Base-by-base conservation (phyloP, 2,329 filamentous ascomycete genomes). In the Fonsecaea erecta region DNA sequence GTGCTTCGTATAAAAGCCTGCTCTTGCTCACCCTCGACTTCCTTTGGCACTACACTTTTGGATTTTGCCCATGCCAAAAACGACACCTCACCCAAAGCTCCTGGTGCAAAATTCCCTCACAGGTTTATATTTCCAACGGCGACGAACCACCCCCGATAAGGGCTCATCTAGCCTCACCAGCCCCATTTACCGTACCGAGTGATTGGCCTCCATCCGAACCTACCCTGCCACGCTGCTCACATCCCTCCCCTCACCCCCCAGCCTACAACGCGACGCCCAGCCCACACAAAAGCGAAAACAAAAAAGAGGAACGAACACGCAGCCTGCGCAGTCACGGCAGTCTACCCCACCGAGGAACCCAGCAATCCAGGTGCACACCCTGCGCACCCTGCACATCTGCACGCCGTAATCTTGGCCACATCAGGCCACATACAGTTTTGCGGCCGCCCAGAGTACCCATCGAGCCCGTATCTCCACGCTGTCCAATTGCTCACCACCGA, bases 361-460 rank as follows among this genome's bases (percentile, higher is more conserved):
- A 48, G 11, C 40, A 18, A 24, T 37, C 55, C 55, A 60, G 21
- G 40, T 32, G 43, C 40, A 60, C 26, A 40, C 26, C 28, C 34
- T 30, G 32, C 43, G 11, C 24, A 34, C 26, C 34, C 34, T 43
- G 43, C 48, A n/a, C 55, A 48, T 18, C 56, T 30, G 55, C 24
- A 34, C 32, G 2, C 6, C 5, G 32, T 34, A 56, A 60, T 63
- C 67, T 69, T 67, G 64, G 67, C 64, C 52, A 61, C 34, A 62
- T 69, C 67, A 69, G 67, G 64, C 64, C 67, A 69, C 67, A 69
- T 51, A 69, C 28, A 46, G 58, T 59, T 46, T 8, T 52, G 52
- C 48, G 48, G 35, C 59, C 37, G 32, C 37, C 64, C 52, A 62
- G 28, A 8, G 28, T 30, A 8, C 28, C 28, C 28, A 8, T 30